A percentile compares a stretch with the other conserved stretches of the same genome.
Evolutionary conservation across 352 stramenopile species (phyloP).

Genomic region (Phytophthora lateralis): DNA sequence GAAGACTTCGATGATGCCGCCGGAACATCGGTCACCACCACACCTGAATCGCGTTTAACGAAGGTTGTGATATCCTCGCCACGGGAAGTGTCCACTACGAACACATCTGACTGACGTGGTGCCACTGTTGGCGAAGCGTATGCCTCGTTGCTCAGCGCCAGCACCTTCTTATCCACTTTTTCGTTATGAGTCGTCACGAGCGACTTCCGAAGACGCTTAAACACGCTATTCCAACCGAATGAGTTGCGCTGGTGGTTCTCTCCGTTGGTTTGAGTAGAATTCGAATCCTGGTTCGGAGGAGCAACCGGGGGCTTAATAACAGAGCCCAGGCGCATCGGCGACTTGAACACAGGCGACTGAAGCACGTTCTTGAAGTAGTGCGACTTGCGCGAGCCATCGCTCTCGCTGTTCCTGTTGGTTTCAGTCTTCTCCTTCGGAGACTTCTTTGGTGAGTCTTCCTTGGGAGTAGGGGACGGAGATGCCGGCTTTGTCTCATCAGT

Average conservation of each 20-base stretch:
- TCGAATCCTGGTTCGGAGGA: constrained; percentile 32
- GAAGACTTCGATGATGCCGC: constrained; percentile 37
- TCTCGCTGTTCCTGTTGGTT: constrained; percentile 29
- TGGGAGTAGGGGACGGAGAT: constrained; percentile 18
- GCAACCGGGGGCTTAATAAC: constrained; percentile 70
- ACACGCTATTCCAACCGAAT: constrained; percentile 84
- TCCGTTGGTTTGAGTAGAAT: constrained; percentile 32
- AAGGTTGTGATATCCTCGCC: constrained; percentile 85
- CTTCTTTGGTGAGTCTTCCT: constrained; percentile 19
- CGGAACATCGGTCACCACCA: constrained; percentile 66
- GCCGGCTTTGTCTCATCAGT: constrained; percentile 15
- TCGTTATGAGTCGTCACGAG: constrained; percentile 67
- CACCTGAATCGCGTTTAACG: constrained; percentile 75
- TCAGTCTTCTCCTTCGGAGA: constrained; percentile 27
- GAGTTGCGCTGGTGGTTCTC: constrained; percentile 46
- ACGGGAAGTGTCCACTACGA: constrained; percentile 80
- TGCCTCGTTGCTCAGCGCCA: constrained; percentile 76
- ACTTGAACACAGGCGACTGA: constrained; percentile 84
- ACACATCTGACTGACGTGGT: constrained; percentile 64
- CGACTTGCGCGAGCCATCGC: constrained; percentile 63
- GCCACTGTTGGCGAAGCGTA: constrained; percentile 52
- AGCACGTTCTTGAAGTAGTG: constrained; percentile 89
- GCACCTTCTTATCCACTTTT: constrained; percentile 71
- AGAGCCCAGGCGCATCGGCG: constrained; percentile 73
- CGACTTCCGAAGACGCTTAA: constrained; percentile 82